Evolutionary conservation across 169 alveolate genomes (phyloP), one percentile per base, ranked within the genome.

Genomic region (Toxoplasma gondii): DNA sequence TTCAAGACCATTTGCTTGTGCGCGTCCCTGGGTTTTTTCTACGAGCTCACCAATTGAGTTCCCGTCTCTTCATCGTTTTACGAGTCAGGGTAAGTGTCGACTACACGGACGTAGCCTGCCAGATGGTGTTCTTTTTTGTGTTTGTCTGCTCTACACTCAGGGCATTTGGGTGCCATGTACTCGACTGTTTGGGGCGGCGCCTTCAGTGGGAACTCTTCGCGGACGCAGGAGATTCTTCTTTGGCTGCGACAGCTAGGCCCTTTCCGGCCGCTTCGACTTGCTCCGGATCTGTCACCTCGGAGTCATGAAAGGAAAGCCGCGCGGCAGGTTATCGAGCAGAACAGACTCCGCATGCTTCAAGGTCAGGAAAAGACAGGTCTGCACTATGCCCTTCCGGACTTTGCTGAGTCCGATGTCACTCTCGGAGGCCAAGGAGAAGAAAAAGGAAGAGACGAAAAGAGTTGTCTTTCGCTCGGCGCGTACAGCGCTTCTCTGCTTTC

Each of bases 181-280:
- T 19, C 90, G 19, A 82, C 90, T 10, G 90, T 82, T 19, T 82
- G 90, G 90, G 90, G 90, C 41, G 90, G 90, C 12, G 90, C 69
- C 12, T 82, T 41, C 64, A 43, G 90, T 43, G 74, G 74, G 34
- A 4, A 49, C 67, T 24, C 31, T 1, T 12, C 69, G 17, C 90
- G 1, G 41, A 82, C 90, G 36, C 67, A 12, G 53, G 90, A 82
- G 67, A 22, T 82, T 27, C 90, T 82, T 39, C 38, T 82, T 10
- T 82, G 90, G 90, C 53, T 82, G n/a, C 90, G 90, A 31, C 90
- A 41, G 90, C 90, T 82, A 24, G 67, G 64, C 19, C 90, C 90
- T 4, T 82, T 82, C 67, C 90, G 29, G 38, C 90, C 90, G 1
- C 64, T 82, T 64, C 90, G 41, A 12, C 90, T 82, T 9, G 38